Evolutionary conservation across 495 filamentous ascomycete species (phyloP), one percentile per base, ranked within the genome.

Genomic region (Talaromyces liani): DNA sequence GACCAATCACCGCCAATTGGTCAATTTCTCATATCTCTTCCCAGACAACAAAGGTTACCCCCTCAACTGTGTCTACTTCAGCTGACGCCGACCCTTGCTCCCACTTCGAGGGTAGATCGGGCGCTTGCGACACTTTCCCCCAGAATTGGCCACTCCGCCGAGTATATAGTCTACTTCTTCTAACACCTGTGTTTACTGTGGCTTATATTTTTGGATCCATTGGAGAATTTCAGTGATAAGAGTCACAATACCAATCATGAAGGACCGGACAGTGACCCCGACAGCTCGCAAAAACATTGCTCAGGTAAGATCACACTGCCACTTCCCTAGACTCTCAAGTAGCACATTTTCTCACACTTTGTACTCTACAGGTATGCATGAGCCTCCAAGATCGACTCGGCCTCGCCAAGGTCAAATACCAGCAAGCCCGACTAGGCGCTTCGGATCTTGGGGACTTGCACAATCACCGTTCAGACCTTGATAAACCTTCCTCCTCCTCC

Each of bases 341-440:
- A 10, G 8, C n/a, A 20, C 27, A 56, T 12, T 4, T 12, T 5
- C 29, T 56, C 58, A 55, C 29, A 49, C 22, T 27, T 64, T 22
- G 41, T 34, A 29, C 51, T 49, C 7, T 47, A 45, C 66, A 98
- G 94, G 94, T 98, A 76, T 94, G 92, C 62, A 80, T 93, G 74
- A 88, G 87, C 69, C 80, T 99, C 36, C 91, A 96, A 75, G 90
- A 95, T 78, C 91, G 93, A 53, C 83, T 99, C 36, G 93, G 95
- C 67, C 84, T 98, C 59, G 94, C 94, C 72, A 93, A 91, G 78
- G 92, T 96, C 84, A 99, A 97, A 78, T 91, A 93, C 60, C 90
- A 93, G 74, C 87, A 97, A 75, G 93, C 93, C 65, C 76, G 74
- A 61, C 69, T 79, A 29, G 73, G 74, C 64, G 63, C 69, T 2